Conservation (phyloP, 768 basidiomycete genomes). For the Amanita subjunquillea region DNA sequence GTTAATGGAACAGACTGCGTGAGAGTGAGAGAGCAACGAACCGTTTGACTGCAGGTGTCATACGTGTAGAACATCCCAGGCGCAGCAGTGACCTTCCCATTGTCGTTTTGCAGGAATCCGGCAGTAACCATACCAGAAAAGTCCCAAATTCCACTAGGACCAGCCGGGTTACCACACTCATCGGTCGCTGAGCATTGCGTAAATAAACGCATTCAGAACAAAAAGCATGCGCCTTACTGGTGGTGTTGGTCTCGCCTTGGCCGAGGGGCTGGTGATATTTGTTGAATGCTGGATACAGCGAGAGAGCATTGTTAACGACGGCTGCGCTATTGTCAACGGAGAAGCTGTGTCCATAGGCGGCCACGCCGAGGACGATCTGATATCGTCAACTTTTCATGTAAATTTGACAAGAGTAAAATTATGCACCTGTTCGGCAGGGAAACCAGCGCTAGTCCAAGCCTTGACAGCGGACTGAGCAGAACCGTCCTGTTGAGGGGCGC, state of each 20-base stretch:
- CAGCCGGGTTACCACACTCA: conserved; percentile 32
- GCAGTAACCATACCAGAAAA: conserved; percentile 49
- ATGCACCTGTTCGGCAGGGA: conserved; percentile 42
- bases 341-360: conserved; percentile 75
- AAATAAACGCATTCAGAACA: neutral
- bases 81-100: conserved; percentile 19
- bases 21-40: conserved; percentile 19
- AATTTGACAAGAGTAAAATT: neutral
- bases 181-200: conserved; percentile 22
- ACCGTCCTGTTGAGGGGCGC: conserved; percentile 50
- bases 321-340: conserved; percentile 30
- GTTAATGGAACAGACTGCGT: neutral
- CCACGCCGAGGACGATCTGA: conserved; percentile 67
- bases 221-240: conserved; percentile 12
- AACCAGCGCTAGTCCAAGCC: conserved; percentile 66
- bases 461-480: conserved; percentile 64
- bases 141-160: conserved; percentile 41
- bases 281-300: conserved; percentile 25
- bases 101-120: conserved; percentile 44
- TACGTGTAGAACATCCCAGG: conserved; percentile 43
- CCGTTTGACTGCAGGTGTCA: conserved; percentile 68
- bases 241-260: conserved; percentile 33
- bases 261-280: conserved; percentile 44
- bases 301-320: conserved; percentile 15
- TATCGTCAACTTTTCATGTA: too few relatives aligned